Evolutionary conservation across 116 monocot genomes (phyloP).

Genomic region (Phalaenopsis hybrid): DNA sequence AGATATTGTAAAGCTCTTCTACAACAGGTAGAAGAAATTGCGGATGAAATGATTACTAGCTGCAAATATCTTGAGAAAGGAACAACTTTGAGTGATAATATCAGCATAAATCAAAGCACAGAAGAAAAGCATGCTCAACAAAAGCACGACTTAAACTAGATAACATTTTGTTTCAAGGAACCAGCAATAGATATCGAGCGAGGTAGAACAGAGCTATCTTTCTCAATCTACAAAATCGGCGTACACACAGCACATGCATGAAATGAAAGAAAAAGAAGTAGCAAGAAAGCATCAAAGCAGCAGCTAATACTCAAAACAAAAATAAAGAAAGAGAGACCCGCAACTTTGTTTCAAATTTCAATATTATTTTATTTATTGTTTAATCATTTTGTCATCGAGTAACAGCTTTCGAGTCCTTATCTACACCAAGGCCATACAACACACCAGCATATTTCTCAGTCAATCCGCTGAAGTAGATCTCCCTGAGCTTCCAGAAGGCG

Average conservation of each 20-base stretch:
- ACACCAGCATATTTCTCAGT: background rate
- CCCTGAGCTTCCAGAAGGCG: no score
- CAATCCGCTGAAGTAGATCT: no score
- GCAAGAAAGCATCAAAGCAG: background rate
- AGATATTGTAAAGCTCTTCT: background rate
- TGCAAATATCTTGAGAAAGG: background rate
- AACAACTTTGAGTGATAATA: background rate
- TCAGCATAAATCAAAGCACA: background rate
- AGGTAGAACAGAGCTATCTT: background rate
- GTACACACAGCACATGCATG: background rate
- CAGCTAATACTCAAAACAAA: background rate
- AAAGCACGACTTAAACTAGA: background rate
- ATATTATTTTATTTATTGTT: slow-evolving; percentile 7
- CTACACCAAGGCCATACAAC: slow-evolving; percentile 9
- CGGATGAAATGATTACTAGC: background rate
- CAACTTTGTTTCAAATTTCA: background rate
- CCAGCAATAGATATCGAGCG: no score
- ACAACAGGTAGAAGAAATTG: background rate
- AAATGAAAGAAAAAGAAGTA: background rate
- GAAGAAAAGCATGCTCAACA: background rate
- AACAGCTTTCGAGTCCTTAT: slow-evolving; percentile 9
- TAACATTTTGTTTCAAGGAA: no score
- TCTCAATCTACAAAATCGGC: background rate
- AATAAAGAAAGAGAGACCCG: background rate
- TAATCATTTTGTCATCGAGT: slow-evolving; percentile 9